Evolutionary conservation across 2,329 filamentous ascomycete genomes (phyloP).

Genomic region (Lasiodiplodia theobromae): DNA sequence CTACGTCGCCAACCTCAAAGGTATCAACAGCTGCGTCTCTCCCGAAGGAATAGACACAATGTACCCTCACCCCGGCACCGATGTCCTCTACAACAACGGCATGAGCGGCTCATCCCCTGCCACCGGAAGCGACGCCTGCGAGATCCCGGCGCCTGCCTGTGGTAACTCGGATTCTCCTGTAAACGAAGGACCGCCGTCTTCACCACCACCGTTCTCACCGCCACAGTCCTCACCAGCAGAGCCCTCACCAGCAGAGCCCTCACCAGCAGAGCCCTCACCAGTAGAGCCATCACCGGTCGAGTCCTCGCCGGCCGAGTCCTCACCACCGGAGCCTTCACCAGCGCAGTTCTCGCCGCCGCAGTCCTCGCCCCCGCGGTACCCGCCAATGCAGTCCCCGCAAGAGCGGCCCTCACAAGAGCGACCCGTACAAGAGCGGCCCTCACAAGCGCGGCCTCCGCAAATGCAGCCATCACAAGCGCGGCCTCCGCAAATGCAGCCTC

Average conservation of each 20-base stretch:
- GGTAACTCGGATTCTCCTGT: not conserved
- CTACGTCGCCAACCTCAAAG: slow-evolving; percentile 53
- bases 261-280: not conserved
- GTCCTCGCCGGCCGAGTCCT: too few species aligned
- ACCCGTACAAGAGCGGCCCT: too few species aligned
- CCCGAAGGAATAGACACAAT: slow-evolving; percentile 47
- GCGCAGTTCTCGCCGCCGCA: not conserved
- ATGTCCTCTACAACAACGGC: slow-evolving; percentile 49
- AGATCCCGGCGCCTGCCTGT: slow-evolving; percentile 34
- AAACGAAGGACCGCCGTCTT: not conserved
- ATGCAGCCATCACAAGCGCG: too few species aligned
- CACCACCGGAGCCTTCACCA: too few species aligned
- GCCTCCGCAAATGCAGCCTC: too few species aligned
- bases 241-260: not conserved
- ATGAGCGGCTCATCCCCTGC: slow-evolving; percentile 38
- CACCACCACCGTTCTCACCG: not conserved
- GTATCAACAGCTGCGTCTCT: slow-evolving; percentile 50
- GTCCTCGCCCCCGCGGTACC: not conserved
- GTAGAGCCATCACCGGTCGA: too few species aligned
- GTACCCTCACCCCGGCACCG: slow-evolving; percentile 51
- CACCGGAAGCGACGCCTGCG: slow-evolving; percentile 40
- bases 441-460: too few species aligned
- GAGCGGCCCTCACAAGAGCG: too few species aligned
- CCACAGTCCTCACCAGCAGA: too few species aligned
- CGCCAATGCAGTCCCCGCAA: not conserved